These are phyloP conservation scores for Pelagophyceae sp. DNA, from an alignment of 352 stramenopile genomes.

Conservation along the genomic window DNA sequence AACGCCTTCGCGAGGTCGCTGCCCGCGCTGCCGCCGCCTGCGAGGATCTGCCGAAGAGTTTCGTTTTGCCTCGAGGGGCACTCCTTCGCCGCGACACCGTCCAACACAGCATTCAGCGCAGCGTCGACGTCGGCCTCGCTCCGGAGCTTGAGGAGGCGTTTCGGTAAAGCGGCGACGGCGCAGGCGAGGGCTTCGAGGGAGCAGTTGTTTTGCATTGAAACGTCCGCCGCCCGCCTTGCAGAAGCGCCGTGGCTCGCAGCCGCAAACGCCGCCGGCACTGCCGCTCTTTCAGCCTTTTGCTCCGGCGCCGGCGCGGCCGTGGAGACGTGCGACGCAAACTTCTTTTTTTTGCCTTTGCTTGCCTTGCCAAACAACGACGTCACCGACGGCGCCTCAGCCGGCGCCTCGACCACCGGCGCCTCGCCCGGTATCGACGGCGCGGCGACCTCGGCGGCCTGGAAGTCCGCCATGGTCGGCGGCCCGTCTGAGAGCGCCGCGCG, in stretches of 20 bases:
- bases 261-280: too few relatives aligned
- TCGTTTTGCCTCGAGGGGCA: neutral
- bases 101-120: neutral
- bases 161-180: neutral
- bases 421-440: too few relatives aligned
- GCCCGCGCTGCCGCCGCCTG: neutral
- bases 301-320: too few relatives aligned
- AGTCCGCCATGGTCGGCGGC: too few relatives aligned
- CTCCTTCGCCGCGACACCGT: neutral
- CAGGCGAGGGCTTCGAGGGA: neutral
- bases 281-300: too few relatives aligned
- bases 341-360: too few relatives aligned
- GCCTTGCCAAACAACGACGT: too few relatives aligned
- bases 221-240: neutral
- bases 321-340: too few relatives aligned
- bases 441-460: too few relatives aligned
- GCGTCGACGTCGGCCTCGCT: neutral
- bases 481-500: too few relatives aligned
- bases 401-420: too few relatives aligned
- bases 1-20: neutral
- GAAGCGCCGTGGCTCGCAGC: neutral
- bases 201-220: conserved; percentile 6
- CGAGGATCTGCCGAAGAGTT: neutral
- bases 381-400: too few relatives aligned
- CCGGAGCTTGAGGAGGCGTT: neutral